Evolutionary conservation across 2,329 filamentous ascomycete species (phyloP).

Genomic region (Exophiala viscosa): DNA sequence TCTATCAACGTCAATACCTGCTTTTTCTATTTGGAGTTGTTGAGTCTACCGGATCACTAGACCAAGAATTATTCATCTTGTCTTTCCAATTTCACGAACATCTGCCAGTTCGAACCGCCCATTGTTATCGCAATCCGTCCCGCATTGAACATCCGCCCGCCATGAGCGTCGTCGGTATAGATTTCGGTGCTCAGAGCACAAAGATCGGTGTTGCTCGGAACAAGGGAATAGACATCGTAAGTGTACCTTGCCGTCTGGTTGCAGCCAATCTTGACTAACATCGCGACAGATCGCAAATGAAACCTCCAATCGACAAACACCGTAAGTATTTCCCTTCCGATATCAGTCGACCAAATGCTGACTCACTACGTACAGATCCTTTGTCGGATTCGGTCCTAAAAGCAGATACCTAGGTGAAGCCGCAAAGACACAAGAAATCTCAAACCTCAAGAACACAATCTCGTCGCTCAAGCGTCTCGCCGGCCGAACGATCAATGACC

Average conservation of each 20-base stretch:
- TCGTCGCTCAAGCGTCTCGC: conserved; percentile 86
- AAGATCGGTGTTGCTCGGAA: conserved; percentile 97
- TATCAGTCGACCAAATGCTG: conserved; percentile 1
- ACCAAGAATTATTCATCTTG: too few relatives aligned
- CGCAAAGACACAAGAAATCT: conserved; percentile 98
- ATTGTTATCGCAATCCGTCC: conserved; percentile 3
- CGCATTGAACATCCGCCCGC: not conserved
- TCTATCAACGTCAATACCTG: too few relatives aligned
- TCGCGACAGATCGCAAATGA: conserved; percentile 84
- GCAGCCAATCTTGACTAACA: conserved; percentile 12
- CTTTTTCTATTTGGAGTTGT: too few relatives aligned
- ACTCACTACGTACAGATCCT: conserved; percentile 57
- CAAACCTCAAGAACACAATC: conserved; percentile 99
- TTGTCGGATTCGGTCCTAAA: conserved; percentile 94
- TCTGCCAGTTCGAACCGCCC: not conserved
- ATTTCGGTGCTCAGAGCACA: conserved; percentile 95
- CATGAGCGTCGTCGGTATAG: conserved; percentile 71
- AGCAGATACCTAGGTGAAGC: conserved; percentile 89
- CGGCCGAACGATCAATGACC: conserved; percentile 80
- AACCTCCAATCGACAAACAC: conserved; percentile 95
- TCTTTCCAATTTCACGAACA: too few relatives aligned
- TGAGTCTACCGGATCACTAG: too few relatives aligned
- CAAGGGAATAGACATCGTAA: conserved; percentile 96
- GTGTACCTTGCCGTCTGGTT: conserved; percentile 50
- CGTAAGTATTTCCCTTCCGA: conserved; percentile 63